These are phyloP conservation scores for Chlamydomonas sphaeroides DNA, from an alignment of 139 green algal genomes.

Conservation along the genomic window DNA sequence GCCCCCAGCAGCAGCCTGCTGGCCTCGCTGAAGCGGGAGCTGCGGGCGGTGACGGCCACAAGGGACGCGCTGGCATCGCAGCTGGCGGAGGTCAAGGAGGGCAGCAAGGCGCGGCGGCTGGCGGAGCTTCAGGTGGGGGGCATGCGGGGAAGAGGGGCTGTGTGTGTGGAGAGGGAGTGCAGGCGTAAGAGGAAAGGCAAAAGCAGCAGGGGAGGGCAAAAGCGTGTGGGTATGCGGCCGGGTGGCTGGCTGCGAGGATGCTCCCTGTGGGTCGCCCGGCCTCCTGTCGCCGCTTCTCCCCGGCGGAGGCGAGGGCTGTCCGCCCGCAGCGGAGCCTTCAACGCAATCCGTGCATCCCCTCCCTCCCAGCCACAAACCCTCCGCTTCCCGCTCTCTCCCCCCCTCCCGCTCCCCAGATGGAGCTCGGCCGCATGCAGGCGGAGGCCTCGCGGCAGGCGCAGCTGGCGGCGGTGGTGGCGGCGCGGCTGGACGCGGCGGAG, in stretches of 20 bases:
- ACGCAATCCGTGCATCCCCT: too few species aligned
- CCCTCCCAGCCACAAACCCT: too few species aligned
- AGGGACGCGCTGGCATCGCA: constrained; percentile 29
- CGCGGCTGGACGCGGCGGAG: constrained; percentile 30
- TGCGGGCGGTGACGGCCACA: constrained; percentile 19
- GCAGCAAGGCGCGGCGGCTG: neutral
- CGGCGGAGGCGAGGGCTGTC: too few species aligned
- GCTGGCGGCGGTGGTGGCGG: neutral
- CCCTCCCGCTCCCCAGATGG: too few species aligned
- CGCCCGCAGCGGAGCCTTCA: too few species aligned
- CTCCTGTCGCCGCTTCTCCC: too few species aligned
- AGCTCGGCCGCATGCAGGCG: neutral
- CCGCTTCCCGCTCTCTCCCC: too few species aligned
- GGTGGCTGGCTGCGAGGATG: too few species aligned
- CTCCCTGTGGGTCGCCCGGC: too few species aligned
- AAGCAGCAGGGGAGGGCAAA: neutral
- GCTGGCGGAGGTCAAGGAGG: constrained; percentile 12
- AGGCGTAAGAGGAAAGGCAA: neutral
- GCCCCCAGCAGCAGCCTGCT: too few species aligned
- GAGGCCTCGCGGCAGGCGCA: constrained; percentile 16
- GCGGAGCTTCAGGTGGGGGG: constrained; percentile 8
- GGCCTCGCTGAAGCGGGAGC: neutral
- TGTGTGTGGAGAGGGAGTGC: neutral
- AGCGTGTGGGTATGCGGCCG: neutral
- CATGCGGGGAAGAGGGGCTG: too few species aligned